Conservation (phyloP, 345 rosid genomes). For the Pelargonium nanum region DNA sequence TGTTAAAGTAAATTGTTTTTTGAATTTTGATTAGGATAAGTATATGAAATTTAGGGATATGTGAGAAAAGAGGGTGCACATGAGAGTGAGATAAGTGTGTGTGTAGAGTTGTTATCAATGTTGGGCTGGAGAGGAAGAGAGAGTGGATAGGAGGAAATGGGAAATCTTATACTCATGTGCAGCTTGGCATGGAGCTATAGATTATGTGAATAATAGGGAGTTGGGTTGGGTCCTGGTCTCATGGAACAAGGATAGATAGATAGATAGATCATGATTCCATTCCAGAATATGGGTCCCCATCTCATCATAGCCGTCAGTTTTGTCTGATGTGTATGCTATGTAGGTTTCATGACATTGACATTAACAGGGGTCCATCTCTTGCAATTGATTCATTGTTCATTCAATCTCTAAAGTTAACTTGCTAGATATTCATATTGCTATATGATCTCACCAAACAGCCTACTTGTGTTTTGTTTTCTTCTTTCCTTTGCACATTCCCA, state of each 20-base stretch:
- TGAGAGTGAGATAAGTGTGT: neutral
- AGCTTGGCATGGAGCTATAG: neutral
- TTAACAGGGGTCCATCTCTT: neutral
- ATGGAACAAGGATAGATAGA: no score
- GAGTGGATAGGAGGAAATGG: neutral
- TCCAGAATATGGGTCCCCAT: no score
- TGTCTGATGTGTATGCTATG: neutral
- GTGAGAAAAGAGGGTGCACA: neutral
- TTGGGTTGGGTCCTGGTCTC: neutral
- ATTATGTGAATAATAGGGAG: neutral
- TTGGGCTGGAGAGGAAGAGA: neutral
- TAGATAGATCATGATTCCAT: neutral
- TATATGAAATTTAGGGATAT: no score
- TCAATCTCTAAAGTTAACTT: no score
- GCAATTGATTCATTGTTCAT: neutral
- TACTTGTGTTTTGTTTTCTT: no score
- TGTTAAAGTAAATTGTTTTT: no score
- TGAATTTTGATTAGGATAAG: no score
- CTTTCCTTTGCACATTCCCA: no score
- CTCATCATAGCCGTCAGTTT: neutral
- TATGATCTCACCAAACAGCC: no score
- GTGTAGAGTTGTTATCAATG: neutral
- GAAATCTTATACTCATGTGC: neutral
- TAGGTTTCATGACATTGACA: neutral
- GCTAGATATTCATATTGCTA: no score